Evolutionary conservation across 176 grass and related monocot species (phyloP), one percentile per base, ranked within the genome.

Genomic region (Ananas comosus): DNA sequence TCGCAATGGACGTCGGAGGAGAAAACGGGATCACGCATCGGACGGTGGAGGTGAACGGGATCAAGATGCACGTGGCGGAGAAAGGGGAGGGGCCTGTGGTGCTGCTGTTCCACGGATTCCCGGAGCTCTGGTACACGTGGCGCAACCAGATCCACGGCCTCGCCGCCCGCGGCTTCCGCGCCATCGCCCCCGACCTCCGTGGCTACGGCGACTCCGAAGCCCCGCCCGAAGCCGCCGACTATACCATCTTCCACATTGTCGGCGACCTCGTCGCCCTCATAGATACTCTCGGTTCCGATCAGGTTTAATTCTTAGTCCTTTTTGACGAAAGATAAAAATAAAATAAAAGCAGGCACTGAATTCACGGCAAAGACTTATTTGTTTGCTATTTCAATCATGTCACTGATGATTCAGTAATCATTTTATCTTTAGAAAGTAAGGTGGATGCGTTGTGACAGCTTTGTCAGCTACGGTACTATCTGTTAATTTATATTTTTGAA

Each of bases 121-220:
- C 78, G 67, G 73, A 80, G 78, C n/a, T 68, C 49, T 85, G 83
- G 83, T 85, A 85, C 78, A 68, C 78, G 3, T 85, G 83, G 83
- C 73, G 83, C 19, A 78, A 85, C 83, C 83, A 85, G 83, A 77
- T 85, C 53, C 73, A 22, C 4, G 64, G 73, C 19, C 63, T 85
- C 9, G 83, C 78, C 12, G 64, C 69, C 1, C 78, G 73, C 0
- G 78, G 78, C 0, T 85, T 76, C 83, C 78, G 49, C 78, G 78
- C 83, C 49, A 17, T 61, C 56, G 56, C 56, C 9, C 56, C 56
- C 7, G 56, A 61, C 21, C 56, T 61, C 13, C 56, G 78, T 13
- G 78, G 83, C 11, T 80, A 80, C 53, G 83, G 83, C 27, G 83
- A 49, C 78, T 72, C 78, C 27, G 53, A 53, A 12, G 68, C 68